These are phyloP conservation scores for Zygnema circumcarinatum DNA, from an alignment of 139 green algal genomes.

Conservation along the genomic window DNA sequence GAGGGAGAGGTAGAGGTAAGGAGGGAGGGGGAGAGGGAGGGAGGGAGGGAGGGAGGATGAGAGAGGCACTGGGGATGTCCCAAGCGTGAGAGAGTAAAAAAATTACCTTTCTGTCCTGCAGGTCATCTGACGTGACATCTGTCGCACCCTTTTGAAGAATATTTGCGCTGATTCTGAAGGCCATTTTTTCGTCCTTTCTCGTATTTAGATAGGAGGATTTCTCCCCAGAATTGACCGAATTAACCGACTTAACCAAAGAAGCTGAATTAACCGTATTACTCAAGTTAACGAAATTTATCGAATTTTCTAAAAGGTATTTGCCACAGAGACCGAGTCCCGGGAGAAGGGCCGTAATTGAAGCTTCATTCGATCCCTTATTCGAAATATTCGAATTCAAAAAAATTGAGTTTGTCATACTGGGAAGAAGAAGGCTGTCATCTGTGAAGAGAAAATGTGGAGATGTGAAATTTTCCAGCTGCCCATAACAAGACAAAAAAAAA, in stretches of 20 bases:
- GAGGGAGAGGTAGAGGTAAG: neutral
- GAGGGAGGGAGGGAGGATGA: too few species aligned
- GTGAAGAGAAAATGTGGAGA: neutral
- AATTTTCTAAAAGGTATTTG: neutral
- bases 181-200: neutral
- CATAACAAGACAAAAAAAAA: neutral
- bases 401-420: neutral
- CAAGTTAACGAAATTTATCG: too few species aligned
- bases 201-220: neutral
- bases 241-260: too few species aligned
- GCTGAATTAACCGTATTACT: too few species aligned
- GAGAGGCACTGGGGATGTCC: too few species aligned
- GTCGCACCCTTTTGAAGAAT: neutral
- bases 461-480: neutral
- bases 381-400: neutral
- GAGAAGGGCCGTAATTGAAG: neutral
- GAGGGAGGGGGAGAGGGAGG: neutral
- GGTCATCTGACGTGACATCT: neutral
- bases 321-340: neutral
- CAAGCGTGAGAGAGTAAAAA: too few species aligned
- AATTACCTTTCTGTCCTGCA: neutral
- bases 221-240: too few species aligned
- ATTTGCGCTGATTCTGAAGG: neutral
- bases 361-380: neutral
- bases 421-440: conserved; percentile 14